Conservation (phyloP, 164 flowering plant species). For the Hamamelis virginiana region DNA sequence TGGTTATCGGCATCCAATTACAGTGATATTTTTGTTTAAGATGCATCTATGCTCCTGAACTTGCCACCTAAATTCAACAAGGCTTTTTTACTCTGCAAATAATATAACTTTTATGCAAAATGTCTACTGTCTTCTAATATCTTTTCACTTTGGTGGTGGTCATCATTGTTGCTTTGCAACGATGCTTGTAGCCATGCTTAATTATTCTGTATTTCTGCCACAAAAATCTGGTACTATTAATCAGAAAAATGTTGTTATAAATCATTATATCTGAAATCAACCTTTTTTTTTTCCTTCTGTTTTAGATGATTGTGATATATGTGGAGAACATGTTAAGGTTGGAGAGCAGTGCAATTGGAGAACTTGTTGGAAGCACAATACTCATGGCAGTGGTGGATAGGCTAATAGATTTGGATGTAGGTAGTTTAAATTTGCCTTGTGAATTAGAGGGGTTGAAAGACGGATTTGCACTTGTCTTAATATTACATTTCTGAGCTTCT, state of each 20-base stretch:
- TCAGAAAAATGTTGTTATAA: neutral
- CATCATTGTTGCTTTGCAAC: too few relatives aligned
- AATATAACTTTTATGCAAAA: too few relatives aligned
- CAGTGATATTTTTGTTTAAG: too few relatives aligned
- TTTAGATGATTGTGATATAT: constrained; percentile 50
- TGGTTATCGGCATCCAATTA: too few relatives aligned
- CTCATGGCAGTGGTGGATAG: constrained; percentile 60
- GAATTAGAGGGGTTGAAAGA: neutral
- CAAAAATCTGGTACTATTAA: too few relatives aligned
- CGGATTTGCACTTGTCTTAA: neutral
- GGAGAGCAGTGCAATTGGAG: constrained; percentile 71
- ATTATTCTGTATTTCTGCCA: neutral
- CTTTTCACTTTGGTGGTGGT: too few relatives aligned
- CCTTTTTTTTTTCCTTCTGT: neutral
- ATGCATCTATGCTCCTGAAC: too few relatives aligned
- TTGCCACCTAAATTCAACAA: too few relatives aligned
- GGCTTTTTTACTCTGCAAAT: too few relatives aligned
- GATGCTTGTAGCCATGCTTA: too few relatives aligned
- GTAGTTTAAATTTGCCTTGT: constrained; percentile 10
- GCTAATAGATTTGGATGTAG: constrained; percentile 87
- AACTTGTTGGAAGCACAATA: constrained; percentile 55
- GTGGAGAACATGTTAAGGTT: constrained; percentile 86
- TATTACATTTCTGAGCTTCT: neutral
- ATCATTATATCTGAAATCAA: neutral
- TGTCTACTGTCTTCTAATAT: too few relatives aligned